Evolutionary conservation across 1,139 yeast genomes (phyloP), one percentile per base, ranked within the genome.

Genomic region (Spencermartinsiella ligniputridi): DNA sequence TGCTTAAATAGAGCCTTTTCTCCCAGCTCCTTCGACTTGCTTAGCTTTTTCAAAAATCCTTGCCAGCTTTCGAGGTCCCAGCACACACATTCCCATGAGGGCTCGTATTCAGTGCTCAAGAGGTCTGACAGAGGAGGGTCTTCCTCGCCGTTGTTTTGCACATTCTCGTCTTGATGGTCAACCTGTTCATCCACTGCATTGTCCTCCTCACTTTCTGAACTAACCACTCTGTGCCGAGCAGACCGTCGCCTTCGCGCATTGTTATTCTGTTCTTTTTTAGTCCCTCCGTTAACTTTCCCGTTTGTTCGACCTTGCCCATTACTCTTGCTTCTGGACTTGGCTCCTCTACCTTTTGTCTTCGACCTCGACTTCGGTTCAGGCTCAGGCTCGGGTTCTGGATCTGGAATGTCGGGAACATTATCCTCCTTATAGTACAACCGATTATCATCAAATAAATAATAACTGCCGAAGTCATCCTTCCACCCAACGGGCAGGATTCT

Each of bases 391-490:
- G 44, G 35, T 16, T 40, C 46, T 17, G 48, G 56, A 16, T 49
- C 52, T 15, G 45, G 46, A 5, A 54, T 42, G 34, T 53, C 51
- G 11, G 62, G 62, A 17, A 48, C 52, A 19, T 47, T 47, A 38
- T 58, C 64, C 29, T 48, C 46, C 39, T 53, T 54, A 34, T 47
- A 44, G 47, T 64, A 66, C 9, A 66, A 49, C 12, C 70, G 50
- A 35, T 64, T 64, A 49, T 66, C 69, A 42, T 64, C 70, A 17
- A 66, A 55, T 20, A 66, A 49, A 39, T 52, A 65, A 44, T 62
- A 66, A 5, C 55, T 46, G 33, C 61, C 63, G 41, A 53, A 53
- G 5, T 56, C 53, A 24, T 55, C 63, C n/a, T 48, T 49, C 54
- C 54, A 56, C 17, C 68, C 70, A 12, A 63, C 53, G 0, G 68